A percentile compares a stretch with the other conserved stretches of the same genome.
Conservation (phyloP, 495 filamentous ascomycete genomes). For the Penicillium turbatum region DNA sequence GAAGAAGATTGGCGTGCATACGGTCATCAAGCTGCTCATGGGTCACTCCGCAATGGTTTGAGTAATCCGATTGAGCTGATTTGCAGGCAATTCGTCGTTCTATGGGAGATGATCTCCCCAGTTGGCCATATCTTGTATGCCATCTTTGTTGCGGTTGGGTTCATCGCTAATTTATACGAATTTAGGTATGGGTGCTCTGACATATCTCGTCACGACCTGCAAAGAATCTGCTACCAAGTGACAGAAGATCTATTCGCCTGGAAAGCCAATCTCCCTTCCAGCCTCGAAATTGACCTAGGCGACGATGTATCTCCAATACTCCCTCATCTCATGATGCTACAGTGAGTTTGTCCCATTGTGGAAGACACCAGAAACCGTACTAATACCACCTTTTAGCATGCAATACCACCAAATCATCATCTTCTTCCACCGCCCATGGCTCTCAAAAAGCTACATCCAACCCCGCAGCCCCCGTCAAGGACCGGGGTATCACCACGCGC, state of each 20-base stretch:
- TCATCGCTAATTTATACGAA: conserved; percentile 12
- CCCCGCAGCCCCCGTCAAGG: conserved; percentile 42
- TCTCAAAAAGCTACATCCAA: conserved; percentile 48
- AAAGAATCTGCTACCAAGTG: conserved; percentile 40
- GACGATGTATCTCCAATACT: conserved; percentile 35
- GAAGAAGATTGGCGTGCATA: conserved; percentile 45
- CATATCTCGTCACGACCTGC: conserved; percentile 43
- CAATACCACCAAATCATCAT: conserved; percentile 53
- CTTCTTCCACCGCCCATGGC: conserved; percentile 48
- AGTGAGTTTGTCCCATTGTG: conserved; percentile 26
- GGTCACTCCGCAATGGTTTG: conserved; percentile 20
- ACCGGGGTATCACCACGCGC: conserved; percentile 44
- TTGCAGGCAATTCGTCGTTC: conserved; percentile 41
- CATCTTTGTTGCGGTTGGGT: not conserved
- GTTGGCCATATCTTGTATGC: conserved; percentile 47
- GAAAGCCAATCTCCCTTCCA: conserved; percentile 44
- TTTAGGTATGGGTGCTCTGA: conserved; percentile 43
- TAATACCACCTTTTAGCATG: conserved; percentile 34
- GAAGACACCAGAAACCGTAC: not conserved
- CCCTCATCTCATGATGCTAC: conserved; percentile 47
- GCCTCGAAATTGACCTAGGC: conserved; percentile 38
- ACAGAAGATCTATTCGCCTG: conserved; percentile 45
- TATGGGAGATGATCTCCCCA: conserved; percentile 49
- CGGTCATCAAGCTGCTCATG: conserved; percentile 29
- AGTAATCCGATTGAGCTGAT: conserved; percentile 41